These are phyloP conservation scores for Saccharomycopsis crataegensis DNA, from an alignment of 1,139 yeast species.

Conservation along the genomic window DNA sequence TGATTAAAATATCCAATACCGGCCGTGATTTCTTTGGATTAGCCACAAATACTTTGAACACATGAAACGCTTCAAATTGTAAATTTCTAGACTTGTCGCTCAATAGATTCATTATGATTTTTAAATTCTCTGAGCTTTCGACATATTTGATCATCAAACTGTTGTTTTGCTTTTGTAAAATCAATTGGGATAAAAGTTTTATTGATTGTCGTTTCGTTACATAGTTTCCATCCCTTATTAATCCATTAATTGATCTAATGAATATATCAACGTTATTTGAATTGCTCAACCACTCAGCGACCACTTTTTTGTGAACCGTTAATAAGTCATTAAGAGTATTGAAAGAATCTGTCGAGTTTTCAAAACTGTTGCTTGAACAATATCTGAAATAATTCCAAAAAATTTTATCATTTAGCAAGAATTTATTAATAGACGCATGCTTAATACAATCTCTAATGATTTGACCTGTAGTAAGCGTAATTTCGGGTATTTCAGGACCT, in stretches of 20 bases:
- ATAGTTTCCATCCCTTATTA: slow-evolving; percentile 72
- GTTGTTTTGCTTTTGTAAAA: slow-evolving; percentile 69
- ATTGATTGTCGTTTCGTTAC: slow-evolving; percentile 90
- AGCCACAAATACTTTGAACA: slow-evolving; percentile 89
- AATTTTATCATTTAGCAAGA: slow-evolving; percentile 45
- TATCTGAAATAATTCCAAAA: slow-evolving; percentile 83
- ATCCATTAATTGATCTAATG: slow-evolving; percentile 52
- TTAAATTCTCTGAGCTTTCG: slow-evolving; percentile 72
- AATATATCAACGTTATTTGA: slow-evolving; percentile 46
- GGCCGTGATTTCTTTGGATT: slow-evolving; percentile 85
- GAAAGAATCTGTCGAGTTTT: slow-evolving; percentile 85
- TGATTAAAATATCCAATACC: slow-evolving; percentile 70
- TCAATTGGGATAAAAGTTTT: slow-evolving; percentile 65
- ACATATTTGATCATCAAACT: slow-evolving; percentile 69
- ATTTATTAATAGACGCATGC: slow-evolving; percentile 61
- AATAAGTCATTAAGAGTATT: slow-evolving; percentile 66
- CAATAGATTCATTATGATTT: slow-evolving; percentile 75
- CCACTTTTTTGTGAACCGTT: slow-evolving; percentile 60
- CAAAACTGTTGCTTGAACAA: slow-evolving; percentile 72
- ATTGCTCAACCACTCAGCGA: slow-evolving; percentile 57
- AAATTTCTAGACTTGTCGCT: slow-evolving; percentile 86
- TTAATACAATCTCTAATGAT: slow-evolving; percentile 82
- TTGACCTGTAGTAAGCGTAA: slow-evolving; percentile 68
- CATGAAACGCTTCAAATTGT: slow-evolving; percentile 86
- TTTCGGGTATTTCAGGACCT: slow-evolving; percentile 66